Base-by-base conservation (phyloP, 2,329 filamentous ascomycete species). In the Mycosphaerella arachidis region DNA sequence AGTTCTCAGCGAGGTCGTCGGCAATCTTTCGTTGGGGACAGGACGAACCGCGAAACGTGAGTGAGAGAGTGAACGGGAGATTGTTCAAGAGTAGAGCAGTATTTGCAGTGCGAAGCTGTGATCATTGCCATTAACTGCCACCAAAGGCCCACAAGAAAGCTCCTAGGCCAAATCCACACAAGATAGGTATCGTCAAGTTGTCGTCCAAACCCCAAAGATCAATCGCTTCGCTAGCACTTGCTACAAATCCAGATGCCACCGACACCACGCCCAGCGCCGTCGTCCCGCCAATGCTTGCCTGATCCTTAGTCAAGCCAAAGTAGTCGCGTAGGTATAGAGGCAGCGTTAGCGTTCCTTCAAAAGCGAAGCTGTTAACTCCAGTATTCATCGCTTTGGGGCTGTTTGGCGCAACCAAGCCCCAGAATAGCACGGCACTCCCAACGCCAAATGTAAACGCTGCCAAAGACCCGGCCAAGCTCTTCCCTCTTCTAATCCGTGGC, bases 201-300 rank as follows among this genome's bases (percentile, higher is more conserved):
- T 99, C 94, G 71, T 99, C 94, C 89, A 91, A 92, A 52, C 92
- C 91, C 73, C 92, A 97, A 0, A 97, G 71, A 76, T 99, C 92
- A 50, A 96, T 82, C 16, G 93, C 89, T 76, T 99, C 94, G 71
- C 92, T 97, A 48, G 87, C 86, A 58, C 92, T 91, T 46, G 92
- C 94, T 56, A 93, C 85, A 48, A 97, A 76, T n/a, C 94, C 94
- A 6, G 92, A 92, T 78, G 90, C 91, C 43, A 96, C 66, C 71
- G 91, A 91, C 84, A 97, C 86, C 60, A 91, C 79, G 4, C 86
- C 88, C 37, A 97, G 80, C 1, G 94, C 94, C 62, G 88, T 67
- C 1, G 83, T 78, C 1, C 94, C 92, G 0, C 81, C 81, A 52
- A 97, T 80, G 13, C 82, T 86, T 2, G 83, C 81, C 66, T 87